Percentiles rank a stretch among this genome's conserved stretches.
These are phyloP conservation scores for Pelargonium australe DNA, from an alignment of 441 rosid species.

Conservation along the genomic window DNA sequence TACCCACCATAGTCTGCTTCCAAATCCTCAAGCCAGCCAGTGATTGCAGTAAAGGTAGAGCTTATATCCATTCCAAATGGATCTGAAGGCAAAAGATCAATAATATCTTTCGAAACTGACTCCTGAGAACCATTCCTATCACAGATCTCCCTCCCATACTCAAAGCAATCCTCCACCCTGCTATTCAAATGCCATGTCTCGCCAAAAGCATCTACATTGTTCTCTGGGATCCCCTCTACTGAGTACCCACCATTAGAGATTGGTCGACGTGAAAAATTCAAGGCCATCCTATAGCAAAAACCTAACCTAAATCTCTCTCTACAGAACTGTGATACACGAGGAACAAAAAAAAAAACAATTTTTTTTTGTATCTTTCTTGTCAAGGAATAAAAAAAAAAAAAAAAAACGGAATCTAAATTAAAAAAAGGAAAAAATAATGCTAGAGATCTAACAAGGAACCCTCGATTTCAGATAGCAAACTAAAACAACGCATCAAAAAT, in stretches of 20 bases:
- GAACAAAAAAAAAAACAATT: constrained; percentile 7
- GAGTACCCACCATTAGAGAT: constrained; percentile 45
- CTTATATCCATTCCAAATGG: constrained; percentile 92
- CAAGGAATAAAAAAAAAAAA: constrained; percentile 24
- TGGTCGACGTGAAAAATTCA: constrained; percentile 74
- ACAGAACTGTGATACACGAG: constrained; percentile 21
- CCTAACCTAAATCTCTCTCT: constrained; percentile 24
- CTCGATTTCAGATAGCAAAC: constrained; percentile 4
- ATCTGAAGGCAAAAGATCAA: constrained; percentile 74
- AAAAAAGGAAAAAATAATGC: constrained; percentile 25
- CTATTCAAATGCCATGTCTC: constrained; percentile 35
- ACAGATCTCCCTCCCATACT: constrained; percentile 48
- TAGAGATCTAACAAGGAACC: constrained; percentile 1
- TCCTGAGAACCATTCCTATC: constrained; percentile 51
- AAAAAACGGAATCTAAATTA: constrained; percentile 75
- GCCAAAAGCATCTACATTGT: constrained; percentile 32
- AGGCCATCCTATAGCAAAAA: constrained; percentile 48
- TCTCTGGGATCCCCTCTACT: constrained; percentile 40
- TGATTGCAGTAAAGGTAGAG: constrained; percentile 50
- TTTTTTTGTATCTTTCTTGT: constrained; percentile 54
- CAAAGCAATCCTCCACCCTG: constrained; percentile 48
- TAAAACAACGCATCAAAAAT: constrained; percentile 4
- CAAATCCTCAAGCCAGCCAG: constrained; percentile 87
- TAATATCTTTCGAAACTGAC: constrained; percentile 56
- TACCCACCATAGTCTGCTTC: constrained; percentile 53